Conservation (phyloP, 495 filamentous ascomycete genomes). For the Haplographium delicatum region DNA sequence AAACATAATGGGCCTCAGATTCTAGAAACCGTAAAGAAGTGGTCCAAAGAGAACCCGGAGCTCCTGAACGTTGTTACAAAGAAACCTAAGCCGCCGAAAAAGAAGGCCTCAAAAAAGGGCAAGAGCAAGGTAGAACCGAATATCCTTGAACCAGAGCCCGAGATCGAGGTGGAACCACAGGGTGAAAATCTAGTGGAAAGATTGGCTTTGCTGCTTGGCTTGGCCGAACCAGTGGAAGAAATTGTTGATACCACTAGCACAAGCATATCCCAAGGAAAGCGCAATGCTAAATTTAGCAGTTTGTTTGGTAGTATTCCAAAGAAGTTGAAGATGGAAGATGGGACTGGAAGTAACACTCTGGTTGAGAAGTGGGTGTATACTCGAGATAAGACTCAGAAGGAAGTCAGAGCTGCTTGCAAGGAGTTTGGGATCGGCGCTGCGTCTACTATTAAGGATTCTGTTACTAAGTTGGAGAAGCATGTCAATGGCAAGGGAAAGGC, state of each 20-base stretch:
- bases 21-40: constrained; percentile 8
- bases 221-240: neutral
- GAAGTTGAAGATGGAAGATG: constrained; percentile 3
- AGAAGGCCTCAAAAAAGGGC: constrained; percentile 1
- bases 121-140: too few relatives aligned
- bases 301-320: constrained; percentile 2
- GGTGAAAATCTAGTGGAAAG: constrained; percentile 7
- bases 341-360: neutral
- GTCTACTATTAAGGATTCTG: constrained; percentile 7
- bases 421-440: constrained; percentile 12
- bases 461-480: constrained; percentile 10
- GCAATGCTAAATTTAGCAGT: constrained; percentile 8
- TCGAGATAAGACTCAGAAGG: constrained; percentile 6
- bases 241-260: too few relatives aligned
- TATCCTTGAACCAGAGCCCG: too few relatives aligned
- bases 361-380: constrained; percentile 10
- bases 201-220: neutral
- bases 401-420: constrained; percentile 11
- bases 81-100: neutral
- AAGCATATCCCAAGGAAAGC: constrained; percentile 2
- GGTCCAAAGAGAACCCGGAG: constrained; percentile 9
- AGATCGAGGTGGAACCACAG: neutral
- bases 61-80: neutral
- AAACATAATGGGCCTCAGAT: constrained; percentile 10
- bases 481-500: constrained; percentile 16